Conservation (phyloP, 331 rosid species). For the Rhamnella rubrinervis region DNA sequence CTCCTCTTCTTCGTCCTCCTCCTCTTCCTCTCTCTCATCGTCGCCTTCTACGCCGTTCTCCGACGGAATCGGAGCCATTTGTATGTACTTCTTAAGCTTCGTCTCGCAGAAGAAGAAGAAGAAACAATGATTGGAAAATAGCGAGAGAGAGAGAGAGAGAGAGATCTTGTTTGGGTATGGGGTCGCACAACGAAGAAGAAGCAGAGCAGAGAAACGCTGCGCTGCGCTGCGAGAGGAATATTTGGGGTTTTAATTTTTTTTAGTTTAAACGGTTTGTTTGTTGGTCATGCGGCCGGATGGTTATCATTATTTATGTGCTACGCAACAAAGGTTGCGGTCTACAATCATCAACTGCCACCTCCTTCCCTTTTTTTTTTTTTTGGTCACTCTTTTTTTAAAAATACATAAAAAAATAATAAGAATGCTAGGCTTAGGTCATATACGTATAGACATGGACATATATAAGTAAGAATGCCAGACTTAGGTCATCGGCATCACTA, state of each 20-base stretch:
- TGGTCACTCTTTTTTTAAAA: no score
- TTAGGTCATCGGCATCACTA: no score
- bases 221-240: neutral
- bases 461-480: no score
- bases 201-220: neutral
- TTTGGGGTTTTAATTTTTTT: neutral
- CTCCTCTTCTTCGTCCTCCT: constrained; percentile 36
- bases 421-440: no score
- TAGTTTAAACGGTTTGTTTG: neutral
- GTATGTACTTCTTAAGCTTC: constrained; percentile 43
- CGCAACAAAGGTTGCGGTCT: neutral
- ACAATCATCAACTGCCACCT: neutral
- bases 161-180: no score
- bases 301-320: neutral
- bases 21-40: constrained; percentile 82
- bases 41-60: constrained; percentile 91
- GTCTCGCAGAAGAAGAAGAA: constrained; percentile 15
- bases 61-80: constrained; percentile 80
- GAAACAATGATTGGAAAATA: neutral
- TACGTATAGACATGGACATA: no score
- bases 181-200: neutral
- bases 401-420: no score
- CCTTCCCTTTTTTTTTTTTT: neutral
- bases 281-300: neutral
- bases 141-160: neutral